Evolutionary conservation across 164 flowering plant species (phyloP), one percentile per base, ranked within the genome.

Genomic region (Aristolochia fimbriata): DNA sequence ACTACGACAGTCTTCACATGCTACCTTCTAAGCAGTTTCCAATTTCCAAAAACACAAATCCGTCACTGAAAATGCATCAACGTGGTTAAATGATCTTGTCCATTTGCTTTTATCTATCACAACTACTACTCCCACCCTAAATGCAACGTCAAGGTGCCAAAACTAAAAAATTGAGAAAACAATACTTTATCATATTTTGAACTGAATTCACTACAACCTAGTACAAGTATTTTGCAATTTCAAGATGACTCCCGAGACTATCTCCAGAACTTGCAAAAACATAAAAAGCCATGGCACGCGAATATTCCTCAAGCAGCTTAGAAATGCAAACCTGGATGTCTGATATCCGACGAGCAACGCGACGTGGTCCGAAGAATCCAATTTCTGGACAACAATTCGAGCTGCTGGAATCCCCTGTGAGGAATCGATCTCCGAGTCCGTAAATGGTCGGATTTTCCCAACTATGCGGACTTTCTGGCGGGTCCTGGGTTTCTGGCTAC

Each of bases 341-440:
- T 74, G 80, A 31, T 76, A 74, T 19, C 47, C 63, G 47, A 79
- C 71, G 11, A 73, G 72, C 27, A 83, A 31, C 1, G 71, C 51
- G 6, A 66, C 80, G 31, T 59, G 37, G 13, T 69, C 75, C 14
- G 74, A 64, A 0, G 65, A 69, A 15, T 77, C 78, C 20, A 54
- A 21, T 58, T 65, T 59, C 62, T 46, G 52, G 11, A 59, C 58
- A 46, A 52, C 59, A 58, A 65, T 46, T 62, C 58, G 27, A 25
- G 45, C 15, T 4, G 52, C 14, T 11, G 57, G 45, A 41, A 20
- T 10, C 57, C 62, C 54, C n/a, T 58, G n/a, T n/a, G 58, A 51
- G 25, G 68, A 52, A 23, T 59, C 43, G 24, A 46, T 27, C 62
- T 65, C 68, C 11, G 57, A 27, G 41, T 25, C 53, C 22, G n/a